Percentiles rank a stretch among this genome's conserved stretches.
Evolutionary conservation across 768 basidiomycete genomes (phyloP).

Genomic region (Lactarius hengduanensis): DNA sequence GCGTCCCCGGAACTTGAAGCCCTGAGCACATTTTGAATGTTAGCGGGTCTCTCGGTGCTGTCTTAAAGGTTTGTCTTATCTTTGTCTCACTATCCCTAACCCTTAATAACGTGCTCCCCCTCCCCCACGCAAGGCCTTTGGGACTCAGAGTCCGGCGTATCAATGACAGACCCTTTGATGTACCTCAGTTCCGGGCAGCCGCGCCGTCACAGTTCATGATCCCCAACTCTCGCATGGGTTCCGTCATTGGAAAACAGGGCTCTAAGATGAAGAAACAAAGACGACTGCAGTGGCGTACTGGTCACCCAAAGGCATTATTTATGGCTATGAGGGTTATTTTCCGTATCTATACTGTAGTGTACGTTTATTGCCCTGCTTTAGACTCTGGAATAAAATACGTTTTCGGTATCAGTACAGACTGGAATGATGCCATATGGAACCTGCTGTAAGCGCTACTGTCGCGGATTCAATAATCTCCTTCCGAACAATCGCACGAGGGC

Average conservation of each 20-base stretch:
- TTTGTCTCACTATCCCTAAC: conserved; percentile 17
- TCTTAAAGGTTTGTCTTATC: conserved; percentile 74
- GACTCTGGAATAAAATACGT: too few species aligned
- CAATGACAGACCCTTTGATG: conserved; percentile 98
- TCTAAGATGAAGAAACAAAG: conserved; percentile 93
- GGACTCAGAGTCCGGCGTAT: conserved; percentile 95
- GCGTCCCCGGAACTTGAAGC: conserved; percentile 81
- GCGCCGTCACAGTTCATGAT: conserved; percentile 99
- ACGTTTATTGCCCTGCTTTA: too few species aligned
- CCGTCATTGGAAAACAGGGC: conserved; percentile 96
- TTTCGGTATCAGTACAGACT: too few species aligned
- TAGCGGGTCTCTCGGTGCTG: conserved; percentile 95
- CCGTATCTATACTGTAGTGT: too few species aligned
- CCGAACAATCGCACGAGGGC: too few species aligned
- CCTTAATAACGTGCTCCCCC: background rate
- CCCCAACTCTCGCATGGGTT: conserved; percentile 98
- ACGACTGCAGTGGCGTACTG: too few species aligned
- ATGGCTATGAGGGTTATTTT: too few species aligned
- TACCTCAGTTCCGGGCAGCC: conserved; percentile 97
- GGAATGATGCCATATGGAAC: too few species aligned
- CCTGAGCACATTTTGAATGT: conserved; percentile 99
- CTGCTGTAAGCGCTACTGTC: too few species aligned
- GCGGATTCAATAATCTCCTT: too few species aligned
- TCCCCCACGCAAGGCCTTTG: conserved; percentile 74
- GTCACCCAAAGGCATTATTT: too few species aligned